Percentiles rank a stretch among this genome's conserved stretches.
Conservation (phyloP, 768 basidiomycete genomes). For the Chalciporus sphaerocephalus region DNA sequence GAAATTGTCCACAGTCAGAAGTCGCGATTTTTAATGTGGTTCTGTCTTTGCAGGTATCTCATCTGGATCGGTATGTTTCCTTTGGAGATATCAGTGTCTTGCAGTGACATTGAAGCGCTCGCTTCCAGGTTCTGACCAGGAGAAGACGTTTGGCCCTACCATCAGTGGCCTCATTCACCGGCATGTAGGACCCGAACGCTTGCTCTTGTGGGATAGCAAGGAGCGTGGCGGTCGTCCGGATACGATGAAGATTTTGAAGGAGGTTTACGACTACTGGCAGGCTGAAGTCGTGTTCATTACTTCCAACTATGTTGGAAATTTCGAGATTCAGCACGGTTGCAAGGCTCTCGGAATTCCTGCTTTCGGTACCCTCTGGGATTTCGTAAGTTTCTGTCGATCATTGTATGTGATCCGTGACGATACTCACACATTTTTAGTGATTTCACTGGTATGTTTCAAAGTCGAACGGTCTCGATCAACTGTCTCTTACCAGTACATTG, state of each 20-base stretch:
- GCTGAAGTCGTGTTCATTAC: conserved; percentile 84
- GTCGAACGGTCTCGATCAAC: background rate
- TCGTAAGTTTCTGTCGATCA: conserved; percentile 33
- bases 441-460: conserved; percentile 1
- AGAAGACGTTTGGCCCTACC: conserved; percentile 80
- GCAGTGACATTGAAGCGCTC: conserved; percentile 1
- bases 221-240: conserved; percentile 70
- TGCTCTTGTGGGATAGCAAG: conserved; percentile 76
- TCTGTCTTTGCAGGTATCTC: conserved; percentile 49
- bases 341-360: conserved; percentile 64
- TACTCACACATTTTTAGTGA: conserved; percentile 20
- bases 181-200: conserved; percentile 68
- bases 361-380: conserved; percentile 72
- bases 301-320: conserved; percentile 76
- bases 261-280: conserved; percentile 62
- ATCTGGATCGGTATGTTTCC: conserved; percentile 66
- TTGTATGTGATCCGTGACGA: conserved; percentile 2
- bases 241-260: conserved; percentile 69
- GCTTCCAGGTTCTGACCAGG: conserved; percentile 67
- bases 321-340: conserved; percentile 76
- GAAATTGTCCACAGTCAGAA: conserved; percentile 12
- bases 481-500: background rate
- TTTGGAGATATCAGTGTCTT: too few relatives aligned
- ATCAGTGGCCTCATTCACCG: conserved; percentile 69
- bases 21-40: background rate